Percentiles rank a stretch among this genome's conserved stretches.
phyloP scores from a whole-genome alignment of 1,284 basidiomycete genomes.

The Puccinia coronata region DNA sequence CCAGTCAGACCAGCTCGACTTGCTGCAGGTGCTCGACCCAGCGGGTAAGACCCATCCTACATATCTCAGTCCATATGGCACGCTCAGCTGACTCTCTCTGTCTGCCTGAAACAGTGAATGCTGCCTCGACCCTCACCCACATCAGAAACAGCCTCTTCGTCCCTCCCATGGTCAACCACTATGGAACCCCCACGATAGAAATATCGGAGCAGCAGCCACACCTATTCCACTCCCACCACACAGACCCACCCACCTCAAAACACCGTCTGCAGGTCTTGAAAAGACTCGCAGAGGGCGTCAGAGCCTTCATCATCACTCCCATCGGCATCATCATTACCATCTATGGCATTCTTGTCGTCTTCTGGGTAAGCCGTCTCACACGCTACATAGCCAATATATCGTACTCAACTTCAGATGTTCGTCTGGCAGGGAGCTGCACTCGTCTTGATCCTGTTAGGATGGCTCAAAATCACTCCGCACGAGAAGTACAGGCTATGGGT shows the following conservation, averaged over 20 bases:
- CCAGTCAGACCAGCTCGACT: slow-evolving; percentile 28
- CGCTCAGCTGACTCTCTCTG: not conserved
- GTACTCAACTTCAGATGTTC: not conserved
- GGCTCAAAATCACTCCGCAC: slow-evolving; percentile 36
- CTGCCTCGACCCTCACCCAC: slow-evolving; percentile 45
- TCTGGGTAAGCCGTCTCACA: slow-evolving; percentile 30
- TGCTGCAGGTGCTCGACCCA: slow-evolving; percentile 39
- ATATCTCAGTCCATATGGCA: not conserved
- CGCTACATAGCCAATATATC: not conserved
- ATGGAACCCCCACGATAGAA: slow-evolving; percentile 18
- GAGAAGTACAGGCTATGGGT: slow-evolving; percentile 39
- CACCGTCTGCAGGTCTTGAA: not conserved
- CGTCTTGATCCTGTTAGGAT: slow-evolving; percentile 42
- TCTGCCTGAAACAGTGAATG: slow-evolving; percentile 12
- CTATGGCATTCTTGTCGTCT: slow-evolving; percentile 44
- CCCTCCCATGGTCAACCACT: slow-evolving; percentile 21
- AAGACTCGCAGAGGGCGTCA: slow-evolving; percentile 4
- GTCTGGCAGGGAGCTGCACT: slow-evolving; percentile 28
- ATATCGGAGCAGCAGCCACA: too few relatives aligned
- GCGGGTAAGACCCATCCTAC: slow-evolving; percentile 11
- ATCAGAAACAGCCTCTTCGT: slow-evolving; percentile 39
- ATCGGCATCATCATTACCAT: slow-evolving; percentile 42
- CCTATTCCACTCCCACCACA: not conserved
- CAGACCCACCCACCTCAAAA: not conserved
- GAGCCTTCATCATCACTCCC: slow-evolving; percentile 32